Evolutionary conservation across 345 rosid genomes (phyloP), one percentile per base, ranked within the genome.

Genomic region (Salix suchowensis): DNA sequence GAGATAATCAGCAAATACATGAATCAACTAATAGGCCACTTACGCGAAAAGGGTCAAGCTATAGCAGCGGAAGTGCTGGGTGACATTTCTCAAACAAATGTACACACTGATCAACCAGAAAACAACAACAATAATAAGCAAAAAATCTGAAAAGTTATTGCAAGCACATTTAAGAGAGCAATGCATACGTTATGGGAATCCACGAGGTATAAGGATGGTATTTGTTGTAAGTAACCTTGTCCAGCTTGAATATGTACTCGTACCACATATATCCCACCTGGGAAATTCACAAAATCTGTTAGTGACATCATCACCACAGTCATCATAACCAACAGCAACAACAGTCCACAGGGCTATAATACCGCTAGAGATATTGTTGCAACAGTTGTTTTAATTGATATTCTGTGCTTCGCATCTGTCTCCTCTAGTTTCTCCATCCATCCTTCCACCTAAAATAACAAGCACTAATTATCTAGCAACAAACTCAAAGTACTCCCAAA

Each of bases 401-500:
- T 72, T 81, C 91, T 84, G 74, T 81, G 76, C 79, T 90, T 96
- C 44, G 78, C 84, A 84, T 93, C 99, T 76, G 91, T 77, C 87
- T 93, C 98, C 81, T 96, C 99, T 77, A 96, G 87, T 80, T 91
- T 92, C 86, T 96, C 99, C 98, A 93, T 93, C 99, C 97, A 96
- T 80, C 88, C 87, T 81, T 96, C 99, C 71, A 96, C 93, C 99
- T 96, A 81, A 70, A 67, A 77, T 52, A 67, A 72, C 70, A 81
- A 76, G 37, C 19, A 13, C 76, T 32, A 21, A 67, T 28, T 39
- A 72, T 72, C 64, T 50, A 60, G 48, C 65, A 34, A 75, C 67
- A 42, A 21, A 80, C 40, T 70, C 79, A 67, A 42, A 76, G 60
- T 32, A 67, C 50, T 37, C 24, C 19, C 15, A 6, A 76, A 23